Conservation (phyloP, 345 rosid genomes). For the Hibiscus trionum region DNA sequence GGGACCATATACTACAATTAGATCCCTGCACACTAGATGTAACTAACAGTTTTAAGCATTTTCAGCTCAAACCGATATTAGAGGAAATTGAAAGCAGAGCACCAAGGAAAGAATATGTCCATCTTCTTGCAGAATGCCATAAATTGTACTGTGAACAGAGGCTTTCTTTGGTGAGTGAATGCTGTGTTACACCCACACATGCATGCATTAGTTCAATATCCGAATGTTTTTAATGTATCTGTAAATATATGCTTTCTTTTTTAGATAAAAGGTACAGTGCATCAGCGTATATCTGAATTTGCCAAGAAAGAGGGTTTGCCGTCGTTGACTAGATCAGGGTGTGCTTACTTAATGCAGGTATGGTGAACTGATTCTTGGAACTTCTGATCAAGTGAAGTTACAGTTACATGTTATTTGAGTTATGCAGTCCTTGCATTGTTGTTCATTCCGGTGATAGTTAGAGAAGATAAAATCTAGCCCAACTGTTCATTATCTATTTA, state of each 20-base stretch:
- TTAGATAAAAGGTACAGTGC: slow-evolving; percentile 84
- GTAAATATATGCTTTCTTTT: slow-evolving; percentile 10
- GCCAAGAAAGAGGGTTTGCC: slow-evolving; percentile 88
- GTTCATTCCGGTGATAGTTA: slow-evolving; percentile 3
- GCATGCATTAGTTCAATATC: slow-evolving; percentile 8
- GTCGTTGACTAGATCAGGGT: slow-evolving; percentile 92
- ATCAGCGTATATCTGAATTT: slow-evolving; percentile 80
- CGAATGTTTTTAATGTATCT: neutral
- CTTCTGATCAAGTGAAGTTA: slow-evolving; percentile 6
- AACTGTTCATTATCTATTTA: neutral
- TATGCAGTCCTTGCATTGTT: neutral
- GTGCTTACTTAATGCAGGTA: slow-evolving; percentile 97
- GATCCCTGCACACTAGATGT: neutral
- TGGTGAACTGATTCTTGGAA: neutral
- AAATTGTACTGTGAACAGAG: slow-evolving; percentile 87
- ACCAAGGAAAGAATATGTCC: slow-evolving; percentile 78
- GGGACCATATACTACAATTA: neutral
- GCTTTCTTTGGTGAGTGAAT: slow-evolving; percentile 66
- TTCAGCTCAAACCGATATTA: slow-evolving; percentile 81
- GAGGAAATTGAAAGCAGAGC: slow-evolving; percentile 90
- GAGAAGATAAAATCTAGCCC: neutral
- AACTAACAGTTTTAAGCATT: slow-evolving; percentile 19
- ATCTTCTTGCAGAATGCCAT: slow-evolving; percentile 87
- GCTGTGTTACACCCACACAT: neutral
- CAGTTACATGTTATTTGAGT: neutral